Evolutionary conservation across 2,329 filamentous ascomycete species (phyloP).

Genomic region (Gliomastix tumulicola): DNA sequence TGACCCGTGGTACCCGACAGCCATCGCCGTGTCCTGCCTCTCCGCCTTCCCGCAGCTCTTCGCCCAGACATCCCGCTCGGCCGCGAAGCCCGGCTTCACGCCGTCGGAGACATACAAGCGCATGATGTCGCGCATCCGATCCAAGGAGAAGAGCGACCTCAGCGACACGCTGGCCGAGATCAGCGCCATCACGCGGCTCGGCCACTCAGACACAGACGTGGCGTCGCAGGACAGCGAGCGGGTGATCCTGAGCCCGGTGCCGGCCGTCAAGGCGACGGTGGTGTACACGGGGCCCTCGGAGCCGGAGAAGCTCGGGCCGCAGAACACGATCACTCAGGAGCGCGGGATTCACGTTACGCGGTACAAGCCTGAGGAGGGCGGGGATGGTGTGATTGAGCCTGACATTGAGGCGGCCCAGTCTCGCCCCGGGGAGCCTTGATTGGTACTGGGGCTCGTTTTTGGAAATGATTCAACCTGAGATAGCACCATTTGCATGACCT

Average conservation of each 20-base stretch:
- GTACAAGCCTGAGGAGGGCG: too few species aligned
- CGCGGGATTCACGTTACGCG: not conserved
- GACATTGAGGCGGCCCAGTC: too few species aligned
- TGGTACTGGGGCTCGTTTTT: too few species aligned
- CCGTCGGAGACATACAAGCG: not conserved
- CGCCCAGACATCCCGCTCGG: not conserved
- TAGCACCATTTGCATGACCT: too few species aligned
- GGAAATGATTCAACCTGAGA: too few species aligned
- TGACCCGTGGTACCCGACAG: too few species aligned
- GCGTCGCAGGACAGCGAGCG: not conserved
- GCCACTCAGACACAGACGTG: not conserved
- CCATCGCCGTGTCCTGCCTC: not conserved
- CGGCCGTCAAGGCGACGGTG: not conserved
- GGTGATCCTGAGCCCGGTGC: not conserved
- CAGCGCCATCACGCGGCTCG: not conserved
- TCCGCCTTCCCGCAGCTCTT: not conserved
- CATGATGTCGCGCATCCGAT: not conserved
- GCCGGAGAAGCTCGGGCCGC: not conserved
- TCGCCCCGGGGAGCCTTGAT: too few species aligned
- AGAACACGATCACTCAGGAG: not conserved
- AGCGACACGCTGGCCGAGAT: not conserved
- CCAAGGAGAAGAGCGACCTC: not conserved
- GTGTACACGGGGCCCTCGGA: not conserved
- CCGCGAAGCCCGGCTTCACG: not conserved
- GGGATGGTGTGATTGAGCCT: too few species aligned